Evolutionary conservation across 345 rosid genomes (phyloP).

Genomic region (Barbarea vulgaris): DNA sequence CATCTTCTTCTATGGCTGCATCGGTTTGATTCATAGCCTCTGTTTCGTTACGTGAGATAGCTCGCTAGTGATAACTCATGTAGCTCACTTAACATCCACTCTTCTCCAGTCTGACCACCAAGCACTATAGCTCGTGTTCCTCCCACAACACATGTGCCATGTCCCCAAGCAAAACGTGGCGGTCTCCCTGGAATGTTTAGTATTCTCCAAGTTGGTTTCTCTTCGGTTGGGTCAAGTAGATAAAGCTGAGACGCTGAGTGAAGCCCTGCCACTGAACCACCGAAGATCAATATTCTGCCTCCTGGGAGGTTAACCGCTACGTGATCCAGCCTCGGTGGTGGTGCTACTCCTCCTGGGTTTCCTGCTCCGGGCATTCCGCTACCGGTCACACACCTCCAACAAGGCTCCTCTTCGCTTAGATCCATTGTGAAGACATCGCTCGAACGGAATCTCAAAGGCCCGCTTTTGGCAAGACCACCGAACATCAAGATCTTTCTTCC

Average conservation of each 20-base stretch:
- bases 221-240: constrained; percentile 84
- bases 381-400: constrained; percentile 83
- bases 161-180: constrained; percentile 94
- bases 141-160: constrained; percentile 89
- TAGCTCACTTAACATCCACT: constrained; percentile 91
- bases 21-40: background rate
- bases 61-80: constrained; percentile 79
- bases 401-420: constrained; percentile 81
- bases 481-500: constrained; percentile 88
- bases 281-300: constrained; percentile 81
- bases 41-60: constrained; percentile 45
- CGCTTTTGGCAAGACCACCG: constrained; percentile 88
- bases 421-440: constrained; percentile 92
- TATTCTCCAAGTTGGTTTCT: constrained; percentile 88
- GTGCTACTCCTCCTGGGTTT: constrained; percentile 82
- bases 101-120: constrained; percentile 92
- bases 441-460: constrained; percentile 81
- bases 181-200: constrained; percentile 82
- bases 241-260: constrained; percentile 92
- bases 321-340: constrained; percentile 91
- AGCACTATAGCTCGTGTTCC: constrained; percentile 87
- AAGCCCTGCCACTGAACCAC: constrained; percentile 89
- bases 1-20: constrained; percentile 24
- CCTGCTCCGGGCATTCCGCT: constrained; percentile 91
- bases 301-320: constrained; percentile 83